Conservation (phyloP, 129 eudicot genomes). For the Gnaphalium uliginosum region DNA sequence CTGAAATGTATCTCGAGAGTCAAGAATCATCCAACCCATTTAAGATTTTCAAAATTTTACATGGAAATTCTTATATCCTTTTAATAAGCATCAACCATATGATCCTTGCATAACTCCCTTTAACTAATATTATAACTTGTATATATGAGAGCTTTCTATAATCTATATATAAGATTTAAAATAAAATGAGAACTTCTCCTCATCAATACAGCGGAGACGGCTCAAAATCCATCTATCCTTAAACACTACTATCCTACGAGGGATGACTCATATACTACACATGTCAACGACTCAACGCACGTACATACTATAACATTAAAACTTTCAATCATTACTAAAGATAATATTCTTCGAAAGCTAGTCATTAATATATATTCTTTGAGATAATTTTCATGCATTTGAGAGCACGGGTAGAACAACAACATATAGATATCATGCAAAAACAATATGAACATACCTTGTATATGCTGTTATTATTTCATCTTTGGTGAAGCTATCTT, state of each 20-base stretch:
- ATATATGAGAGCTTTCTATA: neutral
- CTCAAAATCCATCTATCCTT: no score
- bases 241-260: no score
- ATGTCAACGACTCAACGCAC: no score
- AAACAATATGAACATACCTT: conserved; percentile 43
- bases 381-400: neutral
- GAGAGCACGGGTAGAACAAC: neutral
- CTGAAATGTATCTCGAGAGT: conserved; percentile 1
- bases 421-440: conserved; percentile 12
- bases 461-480: conserved; percentile 56
- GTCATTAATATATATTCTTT: neutral
- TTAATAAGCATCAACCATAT: neutral
- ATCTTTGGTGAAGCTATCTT: conserved; percentile 67
- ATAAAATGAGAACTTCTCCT: neutral
- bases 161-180: neutral
- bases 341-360: neutral
- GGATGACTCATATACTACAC: no score
- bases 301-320: neutral
- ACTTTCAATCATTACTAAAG: neutral
- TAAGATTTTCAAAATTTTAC: neutral
- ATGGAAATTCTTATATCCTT: neutral
- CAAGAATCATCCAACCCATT: neutral
- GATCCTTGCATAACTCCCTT: neutral
- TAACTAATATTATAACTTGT: neutral
- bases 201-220: no score